Evolutionary conservation across 225 moss, liverwort and hornwort genomes (phyloP), one percentile per base, ranked within the genome.

Genomic region (Physcomitrellopsis africana): DNA sequence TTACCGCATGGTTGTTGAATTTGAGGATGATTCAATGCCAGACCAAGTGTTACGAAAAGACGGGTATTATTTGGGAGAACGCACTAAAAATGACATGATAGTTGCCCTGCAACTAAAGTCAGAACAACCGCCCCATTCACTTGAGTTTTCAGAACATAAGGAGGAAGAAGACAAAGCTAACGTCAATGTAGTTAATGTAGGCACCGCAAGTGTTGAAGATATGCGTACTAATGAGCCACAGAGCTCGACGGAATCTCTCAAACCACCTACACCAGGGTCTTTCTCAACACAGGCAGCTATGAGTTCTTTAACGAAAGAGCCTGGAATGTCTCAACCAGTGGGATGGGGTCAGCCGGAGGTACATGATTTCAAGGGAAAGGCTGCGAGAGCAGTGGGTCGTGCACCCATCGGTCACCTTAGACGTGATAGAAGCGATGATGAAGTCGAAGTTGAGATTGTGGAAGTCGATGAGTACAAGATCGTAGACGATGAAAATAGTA

Each of bases 381-480:
- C 54, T 71, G 72, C 27, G 76, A 80, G 80, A 43, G 72, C 70
- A n/a, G 53, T 75, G 12, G 85, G 72, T 14, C 76, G 77, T 20
- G 56, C 69, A 19, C 76, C 78, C 47, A 44, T 70, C 11, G 59
- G 17, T 22, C 26, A 63, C 26, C 77, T 37, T 46, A 47, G 52
- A 57, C 68, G 62, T 11, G 72, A 70, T 51, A 29, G 13, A 1
- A 74, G 43, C 19, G 55, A 60, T 3, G 87, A 79, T 20, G 78
- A 79, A n/a, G 15, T 60, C 15, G 81, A 74, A 67, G 69, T 52
- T n/a, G 74, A 77, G 29, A 60, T 85, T n/a, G 37, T 47, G 20
- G 70, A 80, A 11, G 56, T 88, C n/a, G 82, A 85, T 10, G 78
- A 83, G 29, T 88, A 81, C 61, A 19, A 7, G 14, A 18, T 85